These are phyloP conservation scores for Suillus bovinus DNA, from an alignment of 768 basidiomycete genomes.

Conservation along the genomic window DNA sequence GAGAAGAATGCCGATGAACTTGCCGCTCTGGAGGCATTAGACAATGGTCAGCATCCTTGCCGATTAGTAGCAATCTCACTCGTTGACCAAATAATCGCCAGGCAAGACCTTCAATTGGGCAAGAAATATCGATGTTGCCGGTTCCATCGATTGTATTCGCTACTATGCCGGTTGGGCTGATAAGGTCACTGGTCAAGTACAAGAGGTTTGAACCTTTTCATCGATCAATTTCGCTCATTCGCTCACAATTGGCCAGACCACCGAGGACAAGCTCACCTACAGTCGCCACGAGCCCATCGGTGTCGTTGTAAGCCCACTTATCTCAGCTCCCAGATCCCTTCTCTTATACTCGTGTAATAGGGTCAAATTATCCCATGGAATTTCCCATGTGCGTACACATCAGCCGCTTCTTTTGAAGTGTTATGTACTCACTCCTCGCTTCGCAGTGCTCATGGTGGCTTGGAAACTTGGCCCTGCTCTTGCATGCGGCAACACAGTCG, in stretches of 20 bases:
- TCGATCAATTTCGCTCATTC: neutral
- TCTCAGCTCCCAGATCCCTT: too few species aligned
- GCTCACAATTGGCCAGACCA: conserved; percentile 24
- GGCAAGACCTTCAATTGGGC: conserved; percentile 58
- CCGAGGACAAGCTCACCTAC: conserved; percentile 55
- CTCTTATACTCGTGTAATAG: too few species aligned
- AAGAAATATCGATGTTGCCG: conserved; percentile 49
- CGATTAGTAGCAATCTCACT: neutral
- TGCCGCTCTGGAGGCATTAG: conserved; percentile 71
- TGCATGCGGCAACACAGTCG: conserved; percentile 68
- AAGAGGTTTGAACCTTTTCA: conserved; percentile 43
- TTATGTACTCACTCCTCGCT: neutral
- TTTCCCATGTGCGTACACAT: conserved; percentile 41
- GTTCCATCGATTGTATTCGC: conserved; percentile 52
- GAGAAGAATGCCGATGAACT: conserved; percentile 62
- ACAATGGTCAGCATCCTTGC: conserved; percentile 47
- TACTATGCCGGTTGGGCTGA: conserved; percentile 94
- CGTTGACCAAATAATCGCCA: conserved; percentile 13
- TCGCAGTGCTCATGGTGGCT: conserved; percentile 51
- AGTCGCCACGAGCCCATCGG: conserved; percentile 69
- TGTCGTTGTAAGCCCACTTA: conserved; percentile 37
- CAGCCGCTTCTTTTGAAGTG: neutral
- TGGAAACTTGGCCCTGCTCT: conserved; percentile 76
- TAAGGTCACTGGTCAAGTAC: conserved; percentile 75
- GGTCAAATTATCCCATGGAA: conserved; percentile 49